Percentiles rank a stretch among this genome's conserved stretches.
Evolutionary conservation across 2,329 filamentous ascomycete genomes (phyloP).

Genomic region (Rhexocercosporidium sp.): DNA sequence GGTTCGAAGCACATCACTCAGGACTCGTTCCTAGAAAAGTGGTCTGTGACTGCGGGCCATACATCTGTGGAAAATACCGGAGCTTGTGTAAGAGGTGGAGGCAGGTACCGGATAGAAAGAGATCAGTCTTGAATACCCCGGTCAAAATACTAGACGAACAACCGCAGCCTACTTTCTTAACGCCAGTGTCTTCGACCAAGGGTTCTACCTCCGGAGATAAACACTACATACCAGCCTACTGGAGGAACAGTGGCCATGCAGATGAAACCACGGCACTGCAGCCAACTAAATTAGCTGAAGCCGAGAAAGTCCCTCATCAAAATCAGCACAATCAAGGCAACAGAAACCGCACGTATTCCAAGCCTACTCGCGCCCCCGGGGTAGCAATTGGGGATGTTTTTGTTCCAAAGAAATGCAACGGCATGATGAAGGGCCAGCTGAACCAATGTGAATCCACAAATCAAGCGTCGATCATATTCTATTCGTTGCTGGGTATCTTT

Average conservation of each 20-base stretch:
- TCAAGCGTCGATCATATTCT: slow-evolving; percentile 9
- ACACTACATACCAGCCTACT: slow-evolving; percentile 11
- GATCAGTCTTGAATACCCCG: too few species aligned
- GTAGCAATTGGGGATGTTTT: neutral
- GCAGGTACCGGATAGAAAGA: neutral
- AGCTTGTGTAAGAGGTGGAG: slow-evolving; percentile 1
- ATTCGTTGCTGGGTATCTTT: slow-evolving; percentile 6
- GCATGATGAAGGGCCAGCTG: neutral
- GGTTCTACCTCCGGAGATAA: neutral
- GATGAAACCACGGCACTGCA: neutral
- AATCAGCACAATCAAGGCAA: neutral
- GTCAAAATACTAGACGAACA: neutral
- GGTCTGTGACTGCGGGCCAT: neutral
- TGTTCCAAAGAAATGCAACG: slow-evolving; percentile 5
- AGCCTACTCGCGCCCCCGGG: neutral
- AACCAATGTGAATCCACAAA: slow-evolving; percentile 10
- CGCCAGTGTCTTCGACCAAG: neutral
- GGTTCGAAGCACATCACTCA: neutral
- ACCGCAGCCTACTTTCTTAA: neutral
- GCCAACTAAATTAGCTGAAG: neutral
- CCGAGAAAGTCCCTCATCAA: neutral
- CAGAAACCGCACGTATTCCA: neutral
- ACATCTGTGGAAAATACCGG: neutral
- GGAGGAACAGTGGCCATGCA: neutral
- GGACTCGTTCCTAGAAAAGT: neutral